Evolutionary conservation across 2,329 filamentous ascomycete species (phyloP), one percentile per base, ranked within the genome.

Genomic region (Microsporum canis): DNA sequence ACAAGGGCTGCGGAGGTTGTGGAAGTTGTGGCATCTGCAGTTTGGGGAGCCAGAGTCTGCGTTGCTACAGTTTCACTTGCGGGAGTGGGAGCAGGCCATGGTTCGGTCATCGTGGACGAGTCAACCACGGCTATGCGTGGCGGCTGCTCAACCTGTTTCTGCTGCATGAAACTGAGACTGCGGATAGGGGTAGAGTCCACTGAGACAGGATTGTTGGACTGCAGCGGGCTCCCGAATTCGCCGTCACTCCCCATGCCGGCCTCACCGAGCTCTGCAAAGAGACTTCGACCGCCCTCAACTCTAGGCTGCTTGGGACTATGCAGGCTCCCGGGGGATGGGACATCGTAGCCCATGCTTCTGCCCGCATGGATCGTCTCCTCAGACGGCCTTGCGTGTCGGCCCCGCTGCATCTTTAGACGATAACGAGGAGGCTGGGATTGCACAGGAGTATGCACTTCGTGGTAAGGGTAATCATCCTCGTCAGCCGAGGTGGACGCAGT

Each of bases 401-500:
- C 83, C 58, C 88, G 86, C 69, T 82, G 85, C 62, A 88, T 79
- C 61, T 85, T 86, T 61, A 92, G 79, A 60, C 88, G 87, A 73
- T 89, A 88, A 64, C 86, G 86, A 61, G 83, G 79, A 57, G 87
- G 83, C 12, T 86, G 80, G 33, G 79, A 76, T 61, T 85, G 82
- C 34, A 84, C 77, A 62, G 80, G 88, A 12, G 86, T 94, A 69
- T 79, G 84, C 5, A 84, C 74, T 12, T 82, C 78, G 6, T 87
- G 91, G 69, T 80, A 83, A 31, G 83, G 73, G 14, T 83, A 79
- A 62, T 84, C 84, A 60, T 84, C 82, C 61, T 87, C 85, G 58
- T 95, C 90, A 63, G 83, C 90, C 33, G 90, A 95, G 0, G 88
- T 92, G 1, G 91, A 96, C 3, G 91, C 91, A 7, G 91, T 95